Evolutionary conservation across 768 basidiomycete genomes (phyloP).

Genomic region (Russula sp.): DNA sequence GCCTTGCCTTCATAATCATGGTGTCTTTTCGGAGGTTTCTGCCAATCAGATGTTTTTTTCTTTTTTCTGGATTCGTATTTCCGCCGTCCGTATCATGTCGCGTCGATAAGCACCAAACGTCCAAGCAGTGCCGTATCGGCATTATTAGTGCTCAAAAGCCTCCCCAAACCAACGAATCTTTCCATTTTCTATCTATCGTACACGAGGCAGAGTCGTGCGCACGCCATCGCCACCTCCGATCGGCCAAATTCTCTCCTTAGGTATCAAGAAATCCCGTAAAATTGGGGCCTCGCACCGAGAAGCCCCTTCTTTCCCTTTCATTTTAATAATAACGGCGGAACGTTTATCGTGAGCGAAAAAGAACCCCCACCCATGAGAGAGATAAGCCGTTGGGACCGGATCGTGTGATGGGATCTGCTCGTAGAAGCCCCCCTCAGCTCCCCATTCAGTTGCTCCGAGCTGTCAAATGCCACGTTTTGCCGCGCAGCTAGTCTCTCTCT

Average conservation of each 20-base stretch:
- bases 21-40: neutral
- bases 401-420: constrained; percentile 18
- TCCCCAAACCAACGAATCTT: constrained; percentile 7
- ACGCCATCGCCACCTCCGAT: constrained; percentile 23
- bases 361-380: neutral
- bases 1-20: constrained; percentile 11
- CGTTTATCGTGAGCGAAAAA: neutral
- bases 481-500: neutral
- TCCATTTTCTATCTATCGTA: constrained; percentile 28
- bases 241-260: constrained; percentile 2
- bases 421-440: neutral
- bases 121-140: neutral
- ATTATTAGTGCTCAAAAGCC: constrained; percentile 1
- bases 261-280: constrained; percentile 2
- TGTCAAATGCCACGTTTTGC: constrained; percentile 10
- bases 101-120: neutral
- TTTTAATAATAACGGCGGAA: neutral
- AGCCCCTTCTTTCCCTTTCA: neutral
- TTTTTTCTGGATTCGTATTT: constrained; percentile 14
- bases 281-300: neutral
- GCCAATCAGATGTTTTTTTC: constrained; percentile 15
- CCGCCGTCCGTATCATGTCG: neutral
- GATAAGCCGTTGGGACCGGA: constrained; percentile 20
- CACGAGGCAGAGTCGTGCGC: constrained; percentile 22
- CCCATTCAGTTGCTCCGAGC: constrained; percentile 1